Evolutionary conservation across 306 rosid species (phyloP), one percentile per base, ranked within the genome.

Genomic region (Castanea mollissima): DNA sequence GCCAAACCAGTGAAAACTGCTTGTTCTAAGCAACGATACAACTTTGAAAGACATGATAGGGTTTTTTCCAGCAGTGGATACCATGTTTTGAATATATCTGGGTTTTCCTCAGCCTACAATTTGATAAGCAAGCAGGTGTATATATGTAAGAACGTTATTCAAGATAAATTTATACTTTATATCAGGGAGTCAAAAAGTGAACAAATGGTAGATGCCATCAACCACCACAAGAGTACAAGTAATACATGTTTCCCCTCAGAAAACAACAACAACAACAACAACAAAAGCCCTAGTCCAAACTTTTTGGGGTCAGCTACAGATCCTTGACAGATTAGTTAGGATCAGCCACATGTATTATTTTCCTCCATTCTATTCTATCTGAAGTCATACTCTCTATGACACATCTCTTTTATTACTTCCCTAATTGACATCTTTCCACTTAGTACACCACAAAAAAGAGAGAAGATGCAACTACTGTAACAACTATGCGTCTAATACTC

Each of bases 61-160:
- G 99, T 93, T 86, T 93, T 96, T 88, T 93, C 99, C 19, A 96
- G 86, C 12, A 97, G 99, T 0, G 97, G 99, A 86, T 96, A 96
- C 98, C 97, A 96, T 6, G 94, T 86, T 78, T 89, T 91, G 78
- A 84, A 89, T 49, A 90, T 83, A 86, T 89, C 88, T 74, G 88
- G 87, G 86, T 88, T 89, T 81, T 88, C 94, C 81, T 89, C 97
- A 63, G 75, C 93, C 99, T 96, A 83, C 85, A 85, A 68, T 73
- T 81, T 78, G 70, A 76, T 38, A 32, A 67, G 75, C 35, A 74
- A 73, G 65, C 52, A 81, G 6, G 72, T 34, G 75, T 23, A 44
- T 78, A 59, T 44, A 46, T 34, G 68, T 44, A 8, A 72, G 35
- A 78, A 79, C 49, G 46, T 7, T 72, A 69, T 78, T 29, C 55